Percentiles rank a stretch among this genome's conserved stretches.
Conservation (phyloP, 306 rosid genomes). For the Prunus salicina region DNA sequence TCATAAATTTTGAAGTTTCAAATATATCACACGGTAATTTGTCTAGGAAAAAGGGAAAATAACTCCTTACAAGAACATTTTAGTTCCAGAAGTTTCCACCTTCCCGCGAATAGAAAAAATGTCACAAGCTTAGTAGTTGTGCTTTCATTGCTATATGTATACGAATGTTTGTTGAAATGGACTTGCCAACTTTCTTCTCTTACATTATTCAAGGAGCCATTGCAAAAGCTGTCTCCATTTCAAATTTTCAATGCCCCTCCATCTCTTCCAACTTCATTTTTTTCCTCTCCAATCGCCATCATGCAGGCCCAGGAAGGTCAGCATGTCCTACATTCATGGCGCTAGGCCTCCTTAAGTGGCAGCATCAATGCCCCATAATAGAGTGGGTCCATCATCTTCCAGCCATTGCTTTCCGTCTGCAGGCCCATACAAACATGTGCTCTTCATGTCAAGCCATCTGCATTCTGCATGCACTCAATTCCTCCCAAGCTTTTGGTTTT, state of each 20-base stretch:
- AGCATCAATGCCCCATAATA: constrained; percentile 23
- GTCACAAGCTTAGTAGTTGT: background rate
- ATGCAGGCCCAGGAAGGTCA: constrained; percentile 1
- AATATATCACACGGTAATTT: no score
- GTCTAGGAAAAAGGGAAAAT: no score
- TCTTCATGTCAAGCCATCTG: background rate
- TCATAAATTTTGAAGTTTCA: no score
- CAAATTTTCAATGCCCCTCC: background rate
- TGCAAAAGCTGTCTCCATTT: background rate
- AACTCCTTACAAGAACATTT: background rate
- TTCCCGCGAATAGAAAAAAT: background rate
- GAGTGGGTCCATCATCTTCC: background rate
- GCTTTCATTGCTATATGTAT: background rate
- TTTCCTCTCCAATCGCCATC: background rate
- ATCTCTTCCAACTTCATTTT: background rate
- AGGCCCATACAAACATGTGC: constrained; percentile 22
- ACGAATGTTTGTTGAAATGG: background rate
- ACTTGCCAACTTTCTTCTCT: background rate
- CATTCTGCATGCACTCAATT: background rate
- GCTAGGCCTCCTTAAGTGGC: constrained; percentile 27
- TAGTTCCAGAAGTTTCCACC: background rate
- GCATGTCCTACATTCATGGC: constrained; percentile 29
- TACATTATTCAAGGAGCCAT: background rate
- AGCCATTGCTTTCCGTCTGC: constrained; percentile 2
- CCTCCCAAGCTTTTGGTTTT: background rate